Evolutionary conservation across 352 stramenopile species (phyloP).

Genomic region (Phytophthora boehmeriae): DNA sequence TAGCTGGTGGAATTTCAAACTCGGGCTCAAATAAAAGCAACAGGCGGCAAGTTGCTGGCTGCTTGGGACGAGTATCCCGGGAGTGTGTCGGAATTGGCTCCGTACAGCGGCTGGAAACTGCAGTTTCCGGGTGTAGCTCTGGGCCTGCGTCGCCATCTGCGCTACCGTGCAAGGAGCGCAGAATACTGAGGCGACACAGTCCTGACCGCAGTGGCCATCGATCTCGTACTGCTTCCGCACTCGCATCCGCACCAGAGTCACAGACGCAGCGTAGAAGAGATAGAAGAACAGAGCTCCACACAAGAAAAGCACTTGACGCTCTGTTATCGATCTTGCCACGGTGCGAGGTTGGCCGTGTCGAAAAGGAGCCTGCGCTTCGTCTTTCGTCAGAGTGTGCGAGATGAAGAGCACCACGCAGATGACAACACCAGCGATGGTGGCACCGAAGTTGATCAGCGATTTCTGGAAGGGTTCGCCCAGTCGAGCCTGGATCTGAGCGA

Average conservation of each 20-base stretch:
- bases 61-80: constrained; percentile 21
- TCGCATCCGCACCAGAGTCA: constrained; percentile 34
- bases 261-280: constrained; percentile 26
- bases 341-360: neutral
- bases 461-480: constrained; percentile 38
- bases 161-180: constrained; percentile 54
- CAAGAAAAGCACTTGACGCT: constrained; percentile 27
- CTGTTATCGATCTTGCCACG: constrained; percentile 11
- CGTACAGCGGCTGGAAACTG: constrained; percentile 31
- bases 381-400: constrained; percentile 23
- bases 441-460: constrained; percentile 29
- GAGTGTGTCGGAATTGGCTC: constrained; percentile 20
- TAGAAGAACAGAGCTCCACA: constrained; percentile 21
- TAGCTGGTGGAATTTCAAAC: too few species aligned
- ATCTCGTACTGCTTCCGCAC: constrained; percentile 54
- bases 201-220: constrained; percentile 24
- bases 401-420: constrained; percentile 38
- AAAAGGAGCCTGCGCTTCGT: neutral
- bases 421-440: constrained; percentile 35
- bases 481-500: constrained; percentile 40
- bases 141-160: constrained; percentile 61
- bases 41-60: constrained; percentile 1
- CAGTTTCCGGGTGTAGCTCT: constrained; percentile 59
- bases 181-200: constrained; percentile 27
- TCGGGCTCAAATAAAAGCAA: constrained; percentile 22